A percentile compares a stretch with the other conserved stretches of the same genome.
These are phyloP conservation scores for Phytophthora kernoviae DNA, from an alignment of 352 stramenopile species.

Conservation along the genomic window DNA sequence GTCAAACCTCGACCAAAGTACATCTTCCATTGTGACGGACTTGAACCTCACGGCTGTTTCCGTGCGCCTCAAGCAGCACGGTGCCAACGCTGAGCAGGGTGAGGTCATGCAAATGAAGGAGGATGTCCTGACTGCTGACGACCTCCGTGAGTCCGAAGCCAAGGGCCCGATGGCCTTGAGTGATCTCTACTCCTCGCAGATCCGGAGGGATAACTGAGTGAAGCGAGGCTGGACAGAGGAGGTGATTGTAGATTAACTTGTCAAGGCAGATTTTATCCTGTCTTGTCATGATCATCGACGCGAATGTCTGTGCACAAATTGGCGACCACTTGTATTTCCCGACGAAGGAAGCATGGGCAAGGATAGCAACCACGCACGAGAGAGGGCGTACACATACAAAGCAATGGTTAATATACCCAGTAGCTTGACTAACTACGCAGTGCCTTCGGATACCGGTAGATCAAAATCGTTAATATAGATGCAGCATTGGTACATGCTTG, in stretches of 20 bases:
- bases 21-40: conserved; percentile 38
- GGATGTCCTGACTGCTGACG: conserved; percentile 55
- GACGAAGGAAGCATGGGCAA: conserved; percentile 9
- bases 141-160: conserved; percentile 47
- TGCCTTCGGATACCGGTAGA: too few species aligned
- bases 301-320: conserved; percentile 1
- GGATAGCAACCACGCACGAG: conserved; percentile 24
- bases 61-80: conserved; percentile 56
- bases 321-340: conserved; percentile 11
- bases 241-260: conserved; percentile 33
- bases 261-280: conserved; percentile 1
- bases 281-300: conserved; percentile 4
- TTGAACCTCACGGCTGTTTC: conserved; percentile 63
- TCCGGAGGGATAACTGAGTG: conserved; percentile 9
- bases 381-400: conserved; percentile 30
- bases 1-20: conserved; percentile 34
- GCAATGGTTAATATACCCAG: conserved; percentile 8
- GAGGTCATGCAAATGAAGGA: conserved; percentile 34
- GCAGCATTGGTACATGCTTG: too few species aligned
- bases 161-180: conserved; percentile 51
- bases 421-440: conserved; percentile 21
- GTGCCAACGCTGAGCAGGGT: conserved; percentile 34
- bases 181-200: conserved; percentile 42
- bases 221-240: conserved; percentile 8
- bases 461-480: too few species aligned